A percentile compares a stretch with the other conserved stretches of the same genome.
These are phyloP conservation scores for Giardia muris DNA, from an alignment of 208 protist genomes.

Conservation along the genomic window DNA sequence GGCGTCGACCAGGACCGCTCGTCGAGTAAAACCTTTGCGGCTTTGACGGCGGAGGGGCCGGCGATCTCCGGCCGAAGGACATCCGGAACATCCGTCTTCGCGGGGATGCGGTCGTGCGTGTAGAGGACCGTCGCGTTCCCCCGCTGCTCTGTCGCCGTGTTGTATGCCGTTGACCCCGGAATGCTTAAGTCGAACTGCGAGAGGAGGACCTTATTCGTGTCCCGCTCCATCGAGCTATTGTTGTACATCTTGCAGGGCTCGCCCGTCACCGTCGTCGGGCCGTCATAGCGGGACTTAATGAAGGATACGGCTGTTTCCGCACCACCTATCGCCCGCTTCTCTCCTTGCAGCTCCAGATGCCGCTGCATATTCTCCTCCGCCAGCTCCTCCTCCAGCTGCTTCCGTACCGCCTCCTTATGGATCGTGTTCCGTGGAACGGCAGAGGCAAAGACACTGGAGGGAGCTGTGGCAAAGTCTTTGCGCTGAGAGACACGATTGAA, in stretches of 20 bases:
- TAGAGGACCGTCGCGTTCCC: background rate
- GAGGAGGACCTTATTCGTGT: background rate
- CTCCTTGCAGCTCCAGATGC: background rate
- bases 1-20: background rate
- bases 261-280: background rate
- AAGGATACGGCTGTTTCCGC: background rate
- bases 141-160: background rate
- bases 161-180: background rate
- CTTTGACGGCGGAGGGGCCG: background rate
- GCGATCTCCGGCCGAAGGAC: background rate
- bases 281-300: background rate
- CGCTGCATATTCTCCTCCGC: background rate
- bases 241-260: background rate
- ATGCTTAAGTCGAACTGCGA: background rate
- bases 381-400: background rate
- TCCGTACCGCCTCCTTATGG: background rate
- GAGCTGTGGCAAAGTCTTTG: background rate
- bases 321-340: slow-evolving; percentile 8
- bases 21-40: background rate
- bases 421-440: background rate
- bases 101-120: background rate
- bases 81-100: background rate
- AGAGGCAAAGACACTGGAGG: background rate
- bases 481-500: background rate
- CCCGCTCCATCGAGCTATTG: background rate